These are phyloP conservation scores for Thamnidium elegans DNA, from an alignment of 192 early-diverging fungal genomes.

Conservation along the genomic window DNA sequence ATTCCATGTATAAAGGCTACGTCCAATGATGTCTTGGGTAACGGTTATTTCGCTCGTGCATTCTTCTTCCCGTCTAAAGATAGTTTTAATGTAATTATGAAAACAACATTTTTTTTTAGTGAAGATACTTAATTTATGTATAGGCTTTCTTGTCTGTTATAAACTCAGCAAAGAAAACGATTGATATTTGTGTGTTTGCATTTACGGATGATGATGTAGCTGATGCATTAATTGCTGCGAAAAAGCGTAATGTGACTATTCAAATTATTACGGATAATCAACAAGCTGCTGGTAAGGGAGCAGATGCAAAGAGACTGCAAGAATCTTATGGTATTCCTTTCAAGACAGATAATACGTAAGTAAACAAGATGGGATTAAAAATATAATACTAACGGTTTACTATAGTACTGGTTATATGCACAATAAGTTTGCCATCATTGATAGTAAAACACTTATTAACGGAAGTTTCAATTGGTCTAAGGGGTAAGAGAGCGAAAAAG, in stretches of 20 bases:
- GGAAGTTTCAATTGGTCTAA: slow-evolving; percentile 67
- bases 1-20: neutral
- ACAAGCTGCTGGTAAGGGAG: slow-evolving; percentile 32
- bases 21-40: neutral
- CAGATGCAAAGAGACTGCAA: slow-evolving; percentile 35
- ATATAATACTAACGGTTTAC: neutral
- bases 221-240: slow-evolving; percentile 59
- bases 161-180: slow-evolving; percentile 48
- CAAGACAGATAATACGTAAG: slow-evolving; percentile 40
- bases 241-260: slow-evolving; percentile 45
- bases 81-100: slow-evolving; percentile 27
- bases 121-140: too few relatives aligned
- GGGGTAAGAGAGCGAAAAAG: slow-evolving; percentile 20
- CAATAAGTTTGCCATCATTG: slow-evolving; percentile 69
- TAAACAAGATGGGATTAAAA: neutral
- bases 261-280: slow-evolving; percentile 73
- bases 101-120: too few relatives aligned
- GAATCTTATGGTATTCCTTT: slow-evolving; percentile 37
- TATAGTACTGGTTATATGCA: slow-evolving; percentile 57
- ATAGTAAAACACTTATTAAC: slow-evolving; percentile 51
- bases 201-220: slow-evolving; percentile 73
- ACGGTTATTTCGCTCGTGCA: slow-evolving; percentile 27
- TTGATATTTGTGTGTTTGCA: slow-evolving; percentile 73
- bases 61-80: slow-evolving; percentile 40
- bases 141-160: slow-evolving; percentile 36